A percentile compares a stretch with the other conserved stretches of the same genome.
Evolutionary conservation across 768 basidiomycete species (phyloP).

Genomic region (Peribolospora baueri): DNA sequence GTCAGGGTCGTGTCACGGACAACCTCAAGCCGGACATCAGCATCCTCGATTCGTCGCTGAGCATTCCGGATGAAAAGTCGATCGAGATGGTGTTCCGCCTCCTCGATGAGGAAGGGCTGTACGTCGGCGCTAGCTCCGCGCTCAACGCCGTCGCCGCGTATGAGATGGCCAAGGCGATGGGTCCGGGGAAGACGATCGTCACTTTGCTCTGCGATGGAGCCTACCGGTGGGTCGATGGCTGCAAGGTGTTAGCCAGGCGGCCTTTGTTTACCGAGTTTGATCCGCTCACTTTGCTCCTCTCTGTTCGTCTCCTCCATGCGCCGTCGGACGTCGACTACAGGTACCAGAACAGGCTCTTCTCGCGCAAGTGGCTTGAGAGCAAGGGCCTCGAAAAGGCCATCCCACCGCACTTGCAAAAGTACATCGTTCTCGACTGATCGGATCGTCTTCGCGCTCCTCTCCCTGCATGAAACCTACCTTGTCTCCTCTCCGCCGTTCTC

Average conservation of each 20-base stretch:
- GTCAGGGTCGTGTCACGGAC: conserved; percentile 82
- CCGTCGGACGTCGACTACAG: conserved; percentile 8
- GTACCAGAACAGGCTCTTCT: conserved; percentile 84
- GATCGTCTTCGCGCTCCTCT: neutral
- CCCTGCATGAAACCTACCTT: too few species aligned
- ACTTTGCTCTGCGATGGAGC: conserved; percentile 89
- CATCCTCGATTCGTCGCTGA: conserved; percentile 40
- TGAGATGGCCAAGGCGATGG: conserved; percentile 61
- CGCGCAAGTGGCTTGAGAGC: conserved; percentile 62
- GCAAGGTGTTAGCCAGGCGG: too few species aligned
- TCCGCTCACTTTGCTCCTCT: neutral
- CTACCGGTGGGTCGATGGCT: conserved; percentile 35
- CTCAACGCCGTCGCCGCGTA: conserved; percentile 84
- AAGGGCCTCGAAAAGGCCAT: conserved; percentile 58
- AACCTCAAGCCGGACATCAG: conserved; percentile 65
- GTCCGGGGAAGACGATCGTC: conserved; percentile 56
- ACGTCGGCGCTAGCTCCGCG: conserved; percentile 80
- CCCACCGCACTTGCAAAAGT: conserved; percentile 63
- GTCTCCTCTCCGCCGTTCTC: too few species aligned
- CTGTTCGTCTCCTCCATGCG: neutral
- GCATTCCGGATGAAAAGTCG: conserved; percentile 64
- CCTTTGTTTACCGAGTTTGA: neutral
- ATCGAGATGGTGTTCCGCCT: conserved; percentile 85
- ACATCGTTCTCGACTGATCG: conserved; percentile 38
- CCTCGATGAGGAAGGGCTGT: conserved; percentile 73